Evolutionary conservation across 352 stramenopile species (phyloP), one percentile per base, ranked within the genome.

Genomic region (Phytophthora pini): DNA sequence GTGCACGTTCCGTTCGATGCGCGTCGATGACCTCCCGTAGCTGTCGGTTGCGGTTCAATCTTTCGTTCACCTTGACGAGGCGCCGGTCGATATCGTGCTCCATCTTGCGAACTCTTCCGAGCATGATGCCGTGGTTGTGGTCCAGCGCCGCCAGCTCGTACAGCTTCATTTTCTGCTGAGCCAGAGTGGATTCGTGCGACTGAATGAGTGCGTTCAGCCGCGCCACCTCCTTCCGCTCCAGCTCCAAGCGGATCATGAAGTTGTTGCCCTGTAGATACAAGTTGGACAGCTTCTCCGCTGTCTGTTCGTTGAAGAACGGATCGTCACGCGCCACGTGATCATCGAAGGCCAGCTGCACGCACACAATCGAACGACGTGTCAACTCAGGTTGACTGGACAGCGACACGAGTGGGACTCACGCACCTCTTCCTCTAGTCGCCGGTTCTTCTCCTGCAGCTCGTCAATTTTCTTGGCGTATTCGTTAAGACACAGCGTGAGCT

Each of bases 51-150:
- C 59, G 69, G 26, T 79, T 84, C 20, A 95, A 79, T 13, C 84
- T 86, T 44, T 93, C 87, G 53, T 95, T 95, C 72, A 95, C 86
- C 29, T 90, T 91, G 29, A 95, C 80, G 39, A 95, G 84, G 1
- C 85, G 82, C 4, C 84, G 84, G 59, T 95, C 87, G 8, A 93
- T 87, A 9, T 95, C 87, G 48, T 90, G 77, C 71, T 95, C 82
- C 75, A 95, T 89, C 38, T 93, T 93, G 56, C 87, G 80, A 2
- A 92, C 76, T 29, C 83, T 76, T 1, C 66, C 74, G 9, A 93
- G 68, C 20, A 94, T 73, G 11, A 82, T 69, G 12, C 50, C 65
- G 56, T 94, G 84, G 65, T 89, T 92, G 61, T 89, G 79, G 31
- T 92, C 84, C 13, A 93, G 64, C 10, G 81, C 74, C 17, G 77